Evolutionary conservation across 164 flowering plant genomes (phyloP).

Genomic region (Vitis rotundifolia): DNA sequence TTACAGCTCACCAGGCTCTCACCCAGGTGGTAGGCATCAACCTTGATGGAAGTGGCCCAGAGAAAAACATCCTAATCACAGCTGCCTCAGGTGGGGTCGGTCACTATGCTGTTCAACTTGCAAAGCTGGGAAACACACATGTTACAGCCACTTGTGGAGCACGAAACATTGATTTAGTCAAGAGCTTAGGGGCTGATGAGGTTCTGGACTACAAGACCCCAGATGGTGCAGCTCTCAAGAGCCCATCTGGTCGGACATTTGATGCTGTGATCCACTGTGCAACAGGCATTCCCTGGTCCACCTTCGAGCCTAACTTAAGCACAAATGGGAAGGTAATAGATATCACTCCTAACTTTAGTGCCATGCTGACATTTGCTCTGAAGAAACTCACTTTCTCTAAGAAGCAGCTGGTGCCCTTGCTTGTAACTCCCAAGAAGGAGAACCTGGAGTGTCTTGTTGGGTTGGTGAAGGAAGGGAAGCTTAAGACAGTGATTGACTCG

Average conservation of each 20-base stretch:
- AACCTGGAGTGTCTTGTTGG: conserved; percentile 22
- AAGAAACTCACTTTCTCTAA: conserved; percentile 25
- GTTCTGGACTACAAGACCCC: conserved; percentile 37
- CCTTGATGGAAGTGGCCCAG: conserved; percentile 24
- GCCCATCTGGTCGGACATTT: conserved; percentile 34
- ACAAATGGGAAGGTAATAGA: conserved; percentile 26
- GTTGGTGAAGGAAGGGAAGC: conserved; percentile 25
- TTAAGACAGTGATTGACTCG: conserved; percentile 11
- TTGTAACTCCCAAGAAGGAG: conserved; percentile 15
- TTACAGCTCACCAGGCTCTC: conserved; percentile 36
- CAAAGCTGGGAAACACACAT: conserved; percentile 8
- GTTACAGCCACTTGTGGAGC: too few species aligned
- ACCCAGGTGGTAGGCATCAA: conserved; percentile 29
- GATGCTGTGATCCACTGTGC: conserved; percentile 33
- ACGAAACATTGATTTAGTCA: too few species aligned
- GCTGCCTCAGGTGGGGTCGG: conserved; percentile 28
- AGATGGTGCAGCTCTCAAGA: conserved; percentile 32
- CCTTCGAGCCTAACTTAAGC: conserved; percentile 23
- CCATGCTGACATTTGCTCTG: conserved; percentile 18
- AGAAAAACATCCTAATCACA: conserved; percentile 34
- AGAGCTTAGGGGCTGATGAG: conserved; percentile 32
- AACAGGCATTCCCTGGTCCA: conserved; percentile 28
- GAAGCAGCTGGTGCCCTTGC: conserved; percentile 26
- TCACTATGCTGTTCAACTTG: too few species aligned
- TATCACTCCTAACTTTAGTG: conserved; percentile 13